Evolutionary conservation across 257 asterid species (phyloP).

Genomic region (Ophiorrhiza pumila): DNA sequence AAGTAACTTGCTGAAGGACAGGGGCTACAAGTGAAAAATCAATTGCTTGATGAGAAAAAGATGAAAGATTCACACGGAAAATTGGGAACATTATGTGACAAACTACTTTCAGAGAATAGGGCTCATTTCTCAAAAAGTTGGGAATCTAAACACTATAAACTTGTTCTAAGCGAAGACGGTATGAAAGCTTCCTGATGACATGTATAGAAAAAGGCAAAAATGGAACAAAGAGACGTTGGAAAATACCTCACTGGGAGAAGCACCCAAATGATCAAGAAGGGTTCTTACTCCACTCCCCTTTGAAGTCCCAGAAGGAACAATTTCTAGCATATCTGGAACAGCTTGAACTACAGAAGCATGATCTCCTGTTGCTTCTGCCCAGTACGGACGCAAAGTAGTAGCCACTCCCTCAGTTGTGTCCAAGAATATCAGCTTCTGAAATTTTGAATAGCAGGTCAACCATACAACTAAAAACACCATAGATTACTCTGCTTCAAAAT

Average conservation of each 20-base stretch:
- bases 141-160: not conserved
- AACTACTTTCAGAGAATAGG: not conserved
- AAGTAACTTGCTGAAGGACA: not conserved
- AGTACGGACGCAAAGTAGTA: conserved; percentile 69
- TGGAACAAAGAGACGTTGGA: not conserved
- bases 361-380: conserved; percentile 73
- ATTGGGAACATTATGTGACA: not conserved
- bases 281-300: conserved; percentile 82
- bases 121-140: not conserved
- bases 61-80: not conserved
- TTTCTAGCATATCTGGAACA: conserved; percentile 85
- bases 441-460: conserved; percentile 17
- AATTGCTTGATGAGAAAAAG: not conserved
- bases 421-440: conserved; percentile 83
- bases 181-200: not conserved
- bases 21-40: not conserved
- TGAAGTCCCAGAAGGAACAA: conserved; percentile 87
- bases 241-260: conserved; percentile 77
- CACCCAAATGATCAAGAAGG: conserved; percentile 91
- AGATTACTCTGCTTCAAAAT: not conserved
- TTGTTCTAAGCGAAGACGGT: not conserved
- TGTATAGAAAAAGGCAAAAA: not conserved
- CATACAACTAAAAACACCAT: not conserved
- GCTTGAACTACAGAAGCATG: conserved; percentile 96
- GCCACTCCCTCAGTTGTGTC: conserved; percentile 84